Evolutionary conservation across 768 basidiomycete species (phyloP).

Genomic region (Pilatotrama ljubarskyi): DNA sequence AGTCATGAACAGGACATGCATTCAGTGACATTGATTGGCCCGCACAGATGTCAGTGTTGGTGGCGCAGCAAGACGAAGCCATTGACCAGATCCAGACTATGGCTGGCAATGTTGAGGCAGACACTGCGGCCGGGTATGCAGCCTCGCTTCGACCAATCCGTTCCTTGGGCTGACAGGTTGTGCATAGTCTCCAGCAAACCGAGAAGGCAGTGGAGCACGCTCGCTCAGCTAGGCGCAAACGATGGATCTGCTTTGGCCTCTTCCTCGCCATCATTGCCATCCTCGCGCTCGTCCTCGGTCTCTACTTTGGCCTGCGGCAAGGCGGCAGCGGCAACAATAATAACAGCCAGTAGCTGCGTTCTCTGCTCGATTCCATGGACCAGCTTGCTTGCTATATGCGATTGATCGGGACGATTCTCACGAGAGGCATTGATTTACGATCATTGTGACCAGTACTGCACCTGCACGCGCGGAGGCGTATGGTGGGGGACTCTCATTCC

Average conservation of each 20-base stretch:
- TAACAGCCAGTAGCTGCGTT: neutral
- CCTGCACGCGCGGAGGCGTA: neutral
- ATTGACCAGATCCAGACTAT: constrained; percentile 63
- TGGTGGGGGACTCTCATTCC: neutral
- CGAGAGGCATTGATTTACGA: constrained; percentile 1
- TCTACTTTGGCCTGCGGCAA: constrained; percentile 28
- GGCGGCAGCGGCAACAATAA: constrained; percentile 5
- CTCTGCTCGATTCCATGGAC: neutral
- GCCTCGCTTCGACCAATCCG: neutral
- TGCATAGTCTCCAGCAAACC: constrained; percentile 56
- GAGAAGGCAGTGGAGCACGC: constrained; percentile 69
- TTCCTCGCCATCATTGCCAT: constrained; percentile 54
- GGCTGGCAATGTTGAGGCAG: constrained; percentile 60
- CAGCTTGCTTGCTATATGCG: neutral
- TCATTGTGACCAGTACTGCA: neutral
- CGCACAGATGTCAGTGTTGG: constrained; percentile 70
- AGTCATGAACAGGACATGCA: neutral
- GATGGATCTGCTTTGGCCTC: constrained; percentile 84
- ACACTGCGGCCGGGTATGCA: constrained; percentile 72
- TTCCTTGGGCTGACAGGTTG: neutral
- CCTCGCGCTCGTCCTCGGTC: constrained; percentile 59
- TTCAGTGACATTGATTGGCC: no score
- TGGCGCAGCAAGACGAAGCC: constrained; percentile 79
- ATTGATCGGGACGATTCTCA: constrained; percentile 1
- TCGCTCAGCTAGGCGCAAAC: constrained; percentile 70